Percentiles rank a stretch among this genome's conserved stretches.
Evolutionary conservation across 2,329 filamentous ascomycete genomes (phyloP).

Genomic region (Colletotrichum viniferum): DNA sequence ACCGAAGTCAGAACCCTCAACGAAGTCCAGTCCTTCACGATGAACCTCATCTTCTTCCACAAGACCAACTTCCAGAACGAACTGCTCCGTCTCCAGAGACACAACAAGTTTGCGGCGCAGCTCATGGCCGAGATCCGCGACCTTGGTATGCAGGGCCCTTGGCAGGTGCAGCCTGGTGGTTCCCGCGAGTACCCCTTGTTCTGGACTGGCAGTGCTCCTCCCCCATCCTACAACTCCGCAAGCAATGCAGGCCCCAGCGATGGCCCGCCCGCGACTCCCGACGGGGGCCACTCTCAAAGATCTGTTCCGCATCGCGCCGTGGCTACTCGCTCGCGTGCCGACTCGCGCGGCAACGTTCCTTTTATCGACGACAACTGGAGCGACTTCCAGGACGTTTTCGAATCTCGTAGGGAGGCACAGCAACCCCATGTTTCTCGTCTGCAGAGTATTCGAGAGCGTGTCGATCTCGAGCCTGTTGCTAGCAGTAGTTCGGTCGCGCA

Average conservation of each 20-base stretch:
- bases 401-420: conserved; percentile 41
- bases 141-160: conserved; percentile 82
- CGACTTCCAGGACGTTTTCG: conserved; percentile 52
- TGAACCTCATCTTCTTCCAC: conserved; percentile 97
- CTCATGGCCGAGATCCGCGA: conserved; percentile 86
- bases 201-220: conserved; percentile 41
- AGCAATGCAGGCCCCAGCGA: conserved; percentile 20
- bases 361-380: conserved; percentile 35
- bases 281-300: conserved; percentile 23
- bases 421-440: conserved; percentile 29
- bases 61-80: conserved; percentile 98
- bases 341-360: conserved; percentile 20
- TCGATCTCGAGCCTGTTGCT: not conserved
- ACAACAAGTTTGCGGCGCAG: conserved; percentile 94
- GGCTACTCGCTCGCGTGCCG: conserved; percentile 22
- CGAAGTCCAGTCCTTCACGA: conserved; percentile 82
- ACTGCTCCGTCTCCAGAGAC: conserved; percentile 82
- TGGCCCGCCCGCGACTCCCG: conserved; percentile 17
- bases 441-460: conserved; percentile 20
- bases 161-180: conserved; percentile 65
- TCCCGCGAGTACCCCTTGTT: conserved; percentile 72
- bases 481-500: conserved; percentile 1
- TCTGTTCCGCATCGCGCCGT: conserved; percentile 27
- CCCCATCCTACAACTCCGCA: conserved; percentile 37
- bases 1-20: conserved; percentile 82